Evolutionary conservation across 306 rosid species (phyloP).

Genomic region (Mucuna pruriens): DNA sequence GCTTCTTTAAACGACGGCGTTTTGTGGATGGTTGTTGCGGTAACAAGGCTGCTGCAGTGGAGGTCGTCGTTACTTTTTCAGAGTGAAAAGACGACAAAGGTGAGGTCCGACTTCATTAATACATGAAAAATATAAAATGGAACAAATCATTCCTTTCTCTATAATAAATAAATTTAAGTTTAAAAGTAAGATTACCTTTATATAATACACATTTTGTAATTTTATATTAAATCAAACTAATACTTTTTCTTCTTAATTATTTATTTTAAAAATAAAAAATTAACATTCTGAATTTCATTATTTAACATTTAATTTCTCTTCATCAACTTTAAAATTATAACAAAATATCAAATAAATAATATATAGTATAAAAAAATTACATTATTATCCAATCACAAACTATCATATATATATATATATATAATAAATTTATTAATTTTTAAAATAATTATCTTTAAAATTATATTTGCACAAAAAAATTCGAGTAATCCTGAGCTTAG

Average conservation of each 20-base stretch:
- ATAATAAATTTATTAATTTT: too few relatives aligned
- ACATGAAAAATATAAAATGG: neutral
- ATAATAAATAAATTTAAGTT: neutral
- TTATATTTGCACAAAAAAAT: too few relatives aligned
- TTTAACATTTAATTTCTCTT: neutral
- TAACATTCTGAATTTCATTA: neutral
- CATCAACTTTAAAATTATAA: too few relatives aligned
- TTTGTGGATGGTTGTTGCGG: slow-evolving; percentile 29
- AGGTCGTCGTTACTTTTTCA: slow-evolving; percentile 44
- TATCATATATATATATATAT: too few relatives aligned
- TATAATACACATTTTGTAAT: neutral
- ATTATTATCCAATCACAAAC: too few relatives aligned
- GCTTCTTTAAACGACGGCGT: slow-evolving; percentile 40
- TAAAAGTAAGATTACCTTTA: too few relatives aligned
- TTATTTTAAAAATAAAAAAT: too few relatives aligned
- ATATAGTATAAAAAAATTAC: too few relatives aligned
- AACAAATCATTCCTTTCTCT: neutral
- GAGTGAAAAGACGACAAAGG: slow-evolving; percentile 53
- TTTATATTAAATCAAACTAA: neutral
- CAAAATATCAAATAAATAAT: too few relatives aligned
- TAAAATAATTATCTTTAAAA: too few relatives aligned
- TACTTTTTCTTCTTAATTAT: neutral
- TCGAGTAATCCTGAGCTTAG: too few relatives aligned
- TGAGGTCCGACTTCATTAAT: slow-evolving; percentile 27
- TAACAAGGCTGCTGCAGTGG: slow-evolving; percentile 29